Percentiles rank a stretch among this genome's conserved stretches.
Conservation (phyloP, 176 grass and related monocot species). For the Pontederia paniculata region DNA sequence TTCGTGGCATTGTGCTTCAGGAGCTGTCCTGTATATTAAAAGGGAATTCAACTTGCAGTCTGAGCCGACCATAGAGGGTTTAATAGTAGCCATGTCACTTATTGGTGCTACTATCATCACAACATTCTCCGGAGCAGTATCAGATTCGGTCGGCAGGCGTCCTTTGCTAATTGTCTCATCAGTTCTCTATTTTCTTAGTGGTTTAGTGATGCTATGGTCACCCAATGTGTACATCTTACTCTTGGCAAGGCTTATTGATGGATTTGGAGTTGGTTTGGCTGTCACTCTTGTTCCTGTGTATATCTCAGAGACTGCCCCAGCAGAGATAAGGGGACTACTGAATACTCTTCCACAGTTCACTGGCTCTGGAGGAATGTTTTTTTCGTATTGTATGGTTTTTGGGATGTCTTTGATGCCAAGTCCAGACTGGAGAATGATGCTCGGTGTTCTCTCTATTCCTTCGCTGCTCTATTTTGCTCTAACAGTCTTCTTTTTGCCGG, state of each 20-base stretch:
- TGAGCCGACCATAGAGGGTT: conserved; percentile 64
- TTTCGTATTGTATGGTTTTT: conserved; percentile 93
- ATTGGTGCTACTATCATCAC: conserved; percentile 84
- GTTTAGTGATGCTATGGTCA: conserved; percentile 78
- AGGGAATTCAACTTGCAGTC: conserved; percentile 62
- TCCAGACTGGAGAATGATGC: conserved; percentile 86
- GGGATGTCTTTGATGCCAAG: conserved; percentile 65
- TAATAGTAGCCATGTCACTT: conserved; percentile 85
- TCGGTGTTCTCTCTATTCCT: conserved; percentile 66
- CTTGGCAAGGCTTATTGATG: conserved; percentile 65
- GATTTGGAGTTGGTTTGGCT: conserved; percentile 70
- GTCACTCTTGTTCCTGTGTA: conserved; percentile 82
- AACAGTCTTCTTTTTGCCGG: conserved; percentile 66
- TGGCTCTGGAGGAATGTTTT: conserved; percentile 75
- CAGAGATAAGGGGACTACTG: conserved; percentile 68
- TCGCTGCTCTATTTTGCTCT: conserved; percentile 63
- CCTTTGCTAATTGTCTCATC: conserved; percentile 77
- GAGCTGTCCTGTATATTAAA: conserved; percentile 84
- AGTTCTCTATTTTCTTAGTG: conserved; percentile 54
- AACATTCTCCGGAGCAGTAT: conserved; percentile 63
- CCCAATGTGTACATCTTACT: conserved; percentile 79
- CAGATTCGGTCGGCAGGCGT: conserved; percentile 65
- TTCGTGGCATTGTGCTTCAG: conserved; percentile 19
- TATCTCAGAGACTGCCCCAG: conserved; percentile 87
- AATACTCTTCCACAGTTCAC: conserved; percentile 87